Evolutionary conservation across 441 rosid genomes (phyloP).

Genomic region (Erodium trifolium): DNA sequence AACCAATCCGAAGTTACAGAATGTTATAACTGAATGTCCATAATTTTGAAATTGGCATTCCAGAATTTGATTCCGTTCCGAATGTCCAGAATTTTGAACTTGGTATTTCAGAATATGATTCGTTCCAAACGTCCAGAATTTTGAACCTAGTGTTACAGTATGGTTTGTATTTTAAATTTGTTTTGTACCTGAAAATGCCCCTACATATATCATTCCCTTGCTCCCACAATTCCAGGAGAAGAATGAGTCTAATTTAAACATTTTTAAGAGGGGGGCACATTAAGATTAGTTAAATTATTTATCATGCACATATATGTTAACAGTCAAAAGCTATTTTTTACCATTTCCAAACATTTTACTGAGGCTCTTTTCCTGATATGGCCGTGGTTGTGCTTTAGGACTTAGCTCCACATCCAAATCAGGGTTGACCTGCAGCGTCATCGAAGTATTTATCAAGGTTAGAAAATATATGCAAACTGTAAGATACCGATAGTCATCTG

Average conservation of each 20-base stretch:
- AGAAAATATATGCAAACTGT: not conserved
- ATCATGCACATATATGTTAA: not conserved
- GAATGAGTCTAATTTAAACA: not conserved
- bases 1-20: too few species aligned
- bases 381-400: constrained; percentile 91
- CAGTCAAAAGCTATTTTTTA: constrained; percentile 18
- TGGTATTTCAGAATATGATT: too few species aligned
- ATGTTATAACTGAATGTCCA: too few species aligned
- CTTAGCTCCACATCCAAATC: constrained; percentile 83
- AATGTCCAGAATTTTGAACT: too few species aligned
- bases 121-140: too few species aligned
- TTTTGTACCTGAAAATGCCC: too few species aligned
- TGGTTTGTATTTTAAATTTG: too few species aligned
- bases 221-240: not conserved
- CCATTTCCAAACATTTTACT: constrained; percentile 99
- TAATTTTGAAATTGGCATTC: too few species aligned
- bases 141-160: too few species aligned
- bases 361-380: constrained; percentile 92
- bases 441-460: constrained; percentile 10
- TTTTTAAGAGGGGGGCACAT: not conserved
- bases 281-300: constrained; percentile 9
- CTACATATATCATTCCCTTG: not conserved
- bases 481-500: not conserved
- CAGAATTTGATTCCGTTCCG: too few species aligned
- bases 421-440: constrained; percentile 66